Evolutionary conservation across 2,329 filamentous ascomycete species (phyloP).

Genomic region (Colletotrichum kahawae): DNA sequence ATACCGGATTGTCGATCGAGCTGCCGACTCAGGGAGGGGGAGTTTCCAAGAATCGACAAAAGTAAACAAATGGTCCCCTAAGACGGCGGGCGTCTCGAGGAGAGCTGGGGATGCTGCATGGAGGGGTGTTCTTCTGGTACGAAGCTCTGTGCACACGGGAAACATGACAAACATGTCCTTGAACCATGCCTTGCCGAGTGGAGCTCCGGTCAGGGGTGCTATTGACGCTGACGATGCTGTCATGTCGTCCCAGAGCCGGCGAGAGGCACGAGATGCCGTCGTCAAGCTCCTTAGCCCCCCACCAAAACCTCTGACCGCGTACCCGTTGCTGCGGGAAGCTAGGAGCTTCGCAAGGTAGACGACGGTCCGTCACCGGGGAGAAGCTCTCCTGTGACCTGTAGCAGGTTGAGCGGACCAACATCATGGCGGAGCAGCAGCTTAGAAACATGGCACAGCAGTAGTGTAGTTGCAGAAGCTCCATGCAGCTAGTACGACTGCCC

Average conservation of each 20-base stretch:
- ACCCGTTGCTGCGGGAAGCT: not conserved
- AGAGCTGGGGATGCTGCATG: constrained; percentile 15
- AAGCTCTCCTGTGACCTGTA: not conserved
- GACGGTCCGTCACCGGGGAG: not conserved
- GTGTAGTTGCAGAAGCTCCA: constrained; percentile 12
- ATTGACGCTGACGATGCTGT: not conserved
- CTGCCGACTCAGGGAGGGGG: not conserved
- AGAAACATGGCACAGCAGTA: constrained; percentile 15
- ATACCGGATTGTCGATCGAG: not conserved
- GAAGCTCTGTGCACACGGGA: constrained; percentile 11
- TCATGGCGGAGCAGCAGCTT: constrained; percentile 8
- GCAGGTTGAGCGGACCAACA: not conserved
- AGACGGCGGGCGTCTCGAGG: constrained; percentile 6
- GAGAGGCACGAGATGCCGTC: not conserved
- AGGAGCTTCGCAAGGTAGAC: not conserved
- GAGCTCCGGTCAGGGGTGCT: not conserved
- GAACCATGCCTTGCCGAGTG: not conserved
- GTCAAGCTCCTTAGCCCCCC: not conserved
- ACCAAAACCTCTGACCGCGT: not conserved
- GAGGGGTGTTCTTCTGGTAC: constrained; percentile 5
- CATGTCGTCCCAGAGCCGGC: constrained; percentile 6
- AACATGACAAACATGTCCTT: constrained; percentile 15
- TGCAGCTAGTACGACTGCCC: constrained; percentile 1
- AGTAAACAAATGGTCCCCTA: constrained; percentile 21
- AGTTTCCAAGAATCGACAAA: constrained; percentile 16